Conservation (phyloP, 2,329 filamentous ascomycete species). For the Sarocladium brachiariae region DNA sequence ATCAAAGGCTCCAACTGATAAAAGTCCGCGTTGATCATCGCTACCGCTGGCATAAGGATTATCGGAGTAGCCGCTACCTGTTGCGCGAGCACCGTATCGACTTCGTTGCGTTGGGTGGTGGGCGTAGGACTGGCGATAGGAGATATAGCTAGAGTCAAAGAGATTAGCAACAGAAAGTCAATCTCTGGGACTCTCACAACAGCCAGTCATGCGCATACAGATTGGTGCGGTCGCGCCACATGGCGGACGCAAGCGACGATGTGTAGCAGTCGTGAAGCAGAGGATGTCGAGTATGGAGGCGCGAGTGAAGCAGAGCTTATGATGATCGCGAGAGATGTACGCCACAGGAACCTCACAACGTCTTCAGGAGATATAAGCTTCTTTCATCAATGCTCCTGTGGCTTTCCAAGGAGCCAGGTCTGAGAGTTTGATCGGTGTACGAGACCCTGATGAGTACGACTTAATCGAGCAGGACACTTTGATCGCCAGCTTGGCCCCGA, state of each 20-base stretch:
- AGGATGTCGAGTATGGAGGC: neutral
- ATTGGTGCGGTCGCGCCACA: constrained; percentile 99
- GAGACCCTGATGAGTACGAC: neutral
- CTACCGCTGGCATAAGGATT: constrained; percentile 41
- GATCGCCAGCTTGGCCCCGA: neutral
- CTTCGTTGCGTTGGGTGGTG: constrained; percentile 88
- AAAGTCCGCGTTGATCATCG: constrained; percentile 67
- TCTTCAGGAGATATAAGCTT: neutral
- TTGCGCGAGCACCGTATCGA: constrained; percentile 49
- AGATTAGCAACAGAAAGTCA: constrained; percentile 9
- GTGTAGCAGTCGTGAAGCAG: neutral
- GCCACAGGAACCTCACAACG: neutral
- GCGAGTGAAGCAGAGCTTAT: too few species aligned
- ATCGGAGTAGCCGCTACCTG: constrained; percentile 52
- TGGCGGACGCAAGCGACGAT: constrained; percentile 50
- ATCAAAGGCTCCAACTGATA: constrained; percentile 69
- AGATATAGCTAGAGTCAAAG: constrained; percentile 67
- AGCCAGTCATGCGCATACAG: constrained; percentile 54
- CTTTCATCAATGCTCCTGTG: neutral
- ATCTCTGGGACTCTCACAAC: neutral
- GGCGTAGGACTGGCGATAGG: constrained; percentile 96
- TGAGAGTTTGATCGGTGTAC: neutral
- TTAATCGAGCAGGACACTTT: neutral
- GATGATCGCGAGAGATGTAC: neutral
- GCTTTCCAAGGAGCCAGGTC: neutral